phyloP scores from a whole-genome alignment of 768 basidiomycete species.

The Candolleomyces aberdarensis region DNA sequence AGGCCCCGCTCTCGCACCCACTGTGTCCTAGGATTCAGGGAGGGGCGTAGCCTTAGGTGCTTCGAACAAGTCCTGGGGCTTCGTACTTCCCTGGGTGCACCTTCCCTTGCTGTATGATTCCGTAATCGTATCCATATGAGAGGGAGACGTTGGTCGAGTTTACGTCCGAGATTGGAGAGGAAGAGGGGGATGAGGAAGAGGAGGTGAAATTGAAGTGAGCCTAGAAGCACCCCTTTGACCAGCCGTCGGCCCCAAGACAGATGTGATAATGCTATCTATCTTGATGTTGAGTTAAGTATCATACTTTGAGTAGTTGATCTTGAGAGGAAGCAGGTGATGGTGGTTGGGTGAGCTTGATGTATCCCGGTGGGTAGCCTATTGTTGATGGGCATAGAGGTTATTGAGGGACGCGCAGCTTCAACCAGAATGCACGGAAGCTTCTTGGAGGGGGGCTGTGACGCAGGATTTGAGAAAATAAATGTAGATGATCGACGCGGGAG shows the following conservation, averaged over 20 bases:
- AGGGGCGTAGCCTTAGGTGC: conserved; percentile 55
- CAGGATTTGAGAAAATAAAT: too few species aligned
- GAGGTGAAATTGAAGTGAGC: conserved; percentile 54
- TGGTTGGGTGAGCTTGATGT: conserved; percentile 44
- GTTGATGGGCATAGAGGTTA: conserved; percentile 48
- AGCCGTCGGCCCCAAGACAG: conserved; percentile 39
- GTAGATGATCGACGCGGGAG: too few species aligned
- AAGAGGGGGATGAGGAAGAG: too few species aligned
- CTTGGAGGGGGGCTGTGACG: too few species aligned
- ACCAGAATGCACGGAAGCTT: conserved; percentile 55
- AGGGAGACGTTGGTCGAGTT: too few species aligned
- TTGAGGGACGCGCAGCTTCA: conserved; percentile 61
- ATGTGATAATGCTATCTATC: conserved; percentile 52
- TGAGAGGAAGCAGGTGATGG: too few species aligned
- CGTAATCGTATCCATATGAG: too few species aligned
- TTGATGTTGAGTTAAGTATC: conserved; percentile 11
- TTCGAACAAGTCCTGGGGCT: conserved; percentile 42
- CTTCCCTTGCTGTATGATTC: conserved; percentile 47
- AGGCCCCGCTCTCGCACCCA: conserved; percentile 61
- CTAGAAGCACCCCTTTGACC: conserved; percentile 51
- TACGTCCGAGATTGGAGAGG: too few species aligned
- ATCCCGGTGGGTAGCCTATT: conserved; percentile 54
- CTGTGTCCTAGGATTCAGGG: conserved; percentile 14
- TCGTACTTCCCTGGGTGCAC: conserved; percentile 22
- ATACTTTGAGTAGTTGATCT: conserved; percentile 43